Evolutionary conservation across 192 early-diverging fungal genomes (phyloP).

Genomic region (Chytriomyces sp.): DNA sequence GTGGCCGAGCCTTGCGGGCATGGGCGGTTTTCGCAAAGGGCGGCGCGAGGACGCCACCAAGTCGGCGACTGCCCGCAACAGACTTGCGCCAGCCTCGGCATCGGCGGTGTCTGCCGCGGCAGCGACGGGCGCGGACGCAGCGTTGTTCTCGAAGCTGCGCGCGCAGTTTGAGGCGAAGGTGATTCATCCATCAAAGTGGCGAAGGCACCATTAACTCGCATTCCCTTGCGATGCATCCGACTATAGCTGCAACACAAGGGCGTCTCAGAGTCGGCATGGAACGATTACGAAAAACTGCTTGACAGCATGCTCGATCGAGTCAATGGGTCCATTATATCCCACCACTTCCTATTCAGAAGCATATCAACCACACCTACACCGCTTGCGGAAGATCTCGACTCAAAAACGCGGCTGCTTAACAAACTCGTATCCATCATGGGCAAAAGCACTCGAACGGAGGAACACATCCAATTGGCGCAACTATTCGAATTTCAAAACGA

Average conservation of each 20-base stretch:
- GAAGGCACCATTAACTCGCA: not conserved
- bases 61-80: too few relatives aligned
- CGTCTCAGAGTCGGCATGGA: conserved; percentile 13
- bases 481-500: not conserved
- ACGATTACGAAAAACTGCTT: conserved; percentile 12
- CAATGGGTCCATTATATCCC: conserved; percentile 9
- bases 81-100: too few relatives aligned
- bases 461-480: not conserved
- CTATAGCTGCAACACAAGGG: conserved; percentile 21
- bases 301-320: conserved; percentile 23
- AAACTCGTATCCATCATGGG: conserved; percentile 10
- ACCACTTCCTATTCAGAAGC: conserved; percentile 24
- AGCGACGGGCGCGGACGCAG: not conserved
- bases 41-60: too few relatives aligned
- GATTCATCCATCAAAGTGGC: not conserved
- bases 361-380: conserved; percentile 8
- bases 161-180: conserved; percentile 29
- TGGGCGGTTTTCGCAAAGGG: too few relatives aligned
- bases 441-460: not conserved
- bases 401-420: conserved; percentile 6
- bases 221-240: not conserved
- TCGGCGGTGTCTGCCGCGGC: too few relatives aligned
- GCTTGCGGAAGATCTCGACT: not conserved
- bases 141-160: conserved; percentile 12
- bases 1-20: too few relatives aligned